Base-by-base conservation (phyloP, 768 basidiomycete species). In the Mycena rosella region DNA sequence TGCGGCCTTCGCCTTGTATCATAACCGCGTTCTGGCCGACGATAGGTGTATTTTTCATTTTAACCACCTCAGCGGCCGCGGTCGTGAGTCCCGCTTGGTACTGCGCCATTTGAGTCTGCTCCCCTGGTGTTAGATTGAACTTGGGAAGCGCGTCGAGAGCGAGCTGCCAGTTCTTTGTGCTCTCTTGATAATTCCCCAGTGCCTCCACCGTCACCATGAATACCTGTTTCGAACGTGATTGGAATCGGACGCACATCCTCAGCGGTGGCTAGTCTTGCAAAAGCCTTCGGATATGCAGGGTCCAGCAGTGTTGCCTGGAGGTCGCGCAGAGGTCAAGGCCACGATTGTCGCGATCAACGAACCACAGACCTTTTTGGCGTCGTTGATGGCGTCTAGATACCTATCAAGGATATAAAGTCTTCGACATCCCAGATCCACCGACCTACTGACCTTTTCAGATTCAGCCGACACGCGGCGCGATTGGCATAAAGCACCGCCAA, bases 221-320 rank as follows among this genome's bases (percentile, higher is more conserved):
- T 13, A n/a, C 20, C 15, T 8, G 18, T 42, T 42, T 15, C 17
- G 40, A 42, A 42, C 7, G 15, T 4, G 40, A 1, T 13, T 4
- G 14, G 34, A 8, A 36, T 36, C 2, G 32, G 27, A 56, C 72
- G 3, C 27, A 76, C 75, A 58, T 71, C 70, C 27, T 72, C 29
- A 15, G 71, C 69, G 5, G 69, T 53, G 11, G 68, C 75, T n/a
- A 71, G 22, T 34, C 75, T 47, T 3, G 65, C 72, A 27, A 45
- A 59, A 6, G 57, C 75, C 57, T 74, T 76, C 5, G 71, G 40
- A 48, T 76, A 73, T 7, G 52, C 65, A 0, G 75, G 71, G 52
- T 76, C 74, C n/a, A 76, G 66, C 24, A 56, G 45, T 9, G 71
- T 72, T 24, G 74, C 75, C 75, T 76, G 52, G 44, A 45, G 10